Percentiles rank a stretch among this genome's conserved stretches.
Conservation (phyloP, 129 eudicot species). For the Helichrysum umbraculigerum region DNA sequence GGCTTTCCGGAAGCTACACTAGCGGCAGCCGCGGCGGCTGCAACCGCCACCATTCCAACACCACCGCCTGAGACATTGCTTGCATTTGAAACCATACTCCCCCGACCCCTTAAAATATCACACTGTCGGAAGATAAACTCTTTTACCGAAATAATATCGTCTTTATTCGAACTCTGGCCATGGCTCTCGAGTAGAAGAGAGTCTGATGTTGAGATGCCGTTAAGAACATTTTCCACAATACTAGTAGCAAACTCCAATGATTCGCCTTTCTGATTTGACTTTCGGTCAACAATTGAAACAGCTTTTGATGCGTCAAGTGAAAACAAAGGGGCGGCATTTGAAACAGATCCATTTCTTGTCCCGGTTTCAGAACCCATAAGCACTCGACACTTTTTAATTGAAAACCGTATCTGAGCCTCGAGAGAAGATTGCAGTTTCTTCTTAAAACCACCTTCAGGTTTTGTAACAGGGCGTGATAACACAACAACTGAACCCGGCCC, state of each 20-base stretch:
- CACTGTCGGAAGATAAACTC: constrained; percentile 79
- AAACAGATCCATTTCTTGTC: constrained; percentile 56
- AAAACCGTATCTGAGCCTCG: constrained; percentile 89
- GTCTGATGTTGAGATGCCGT: constrained; percentile 74
- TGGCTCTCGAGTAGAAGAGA: constrained; percentile 81
- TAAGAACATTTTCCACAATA: constrained; percentile 69
- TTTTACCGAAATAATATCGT: constrained; percentile 70
- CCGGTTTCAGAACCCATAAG: constrained; percentile 73
- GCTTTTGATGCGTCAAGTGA: constrained; percentile 87
- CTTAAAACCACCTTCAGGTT: constrained; percentile 66
- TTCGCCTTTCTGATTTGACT: constrained; percentile 54
- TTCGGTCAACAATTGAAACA: constrained; percentile 64
- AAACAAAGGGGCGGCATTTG: constrained; percentile 65
- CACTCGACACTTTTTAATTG: constrained; percentile 81
- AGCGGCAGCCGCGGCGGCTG: constrained; percentile 95
- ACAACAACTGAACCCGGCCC: constrained; percentile 76
- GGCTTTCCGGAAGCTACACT: constrained; percentile 78
- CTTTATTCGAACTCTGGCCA: constrained; percentile 58
- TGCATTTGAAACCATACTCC: constrained; percentile 52
- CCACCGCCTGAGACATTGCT: constrained; percentile 62
- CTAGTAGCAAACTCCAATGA: constrained; percentile 78
- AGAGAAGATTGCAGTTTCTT: constrained; percentile 87
- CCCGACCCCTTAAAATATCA: constrained; percentile 79
- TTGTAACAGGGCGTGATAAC: constrained; percentile 70
- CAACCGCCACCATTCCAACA: constrained; percentile 90